A percentile compares a stretch with the other conserved stretches of the same genome.
Evolutionary conservation across 805 yeast genomes (phyloP).

Genomic region (Komagataella pseudopastoris): DNA sequence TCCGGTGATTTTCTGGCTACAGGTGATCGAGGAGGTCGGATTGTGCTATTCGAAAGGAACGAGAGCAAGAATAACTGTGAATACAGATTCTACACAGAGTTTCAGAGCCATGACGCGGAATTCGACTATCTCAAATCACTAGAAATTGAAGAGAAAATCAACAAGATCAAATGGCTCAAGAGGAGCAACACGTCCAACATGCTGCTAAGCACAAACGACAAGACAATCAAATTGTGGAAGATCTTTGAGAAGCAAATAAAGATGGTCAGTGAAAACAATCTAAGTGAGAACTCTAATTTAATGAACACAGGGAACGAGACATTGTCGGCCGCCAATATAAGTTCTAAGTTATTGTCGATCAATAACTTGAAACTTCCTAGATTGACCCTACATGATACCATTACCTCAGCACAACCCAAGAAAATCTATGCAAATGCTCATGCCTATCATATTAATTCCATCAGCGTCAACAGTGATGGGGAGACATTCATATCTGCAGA

Average conservation of each 20-base stretch:
- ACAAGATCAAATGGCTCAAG: constrained; percentile 92
- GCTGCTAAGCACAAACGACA: constrained; percentile 85
- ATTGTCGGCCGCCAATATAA: background rate
- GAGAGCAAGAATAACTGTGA: constrained; percentile 70
- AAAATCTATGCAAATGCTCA: constrained; percentile 90
- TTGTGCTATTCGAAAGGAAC: constrained; percentile 87
- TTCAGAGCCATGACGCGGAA: constrained; percentile 97
- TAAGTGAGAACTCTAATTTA: constrained; percentile 27
- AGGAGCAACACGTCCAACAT: constrained; percentile 85
- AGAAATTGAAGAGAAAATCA: constrained; percentile 96
- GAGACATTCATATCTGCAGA: constrained; percentile 91
- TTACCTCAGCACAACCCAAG: constrained; percentile 90
- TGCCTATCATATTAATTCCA: constrained; percentile 94
- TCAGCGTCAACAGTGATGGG: constrained; percentile 87
- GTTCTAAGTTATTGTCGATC: constrained; percentile 14
- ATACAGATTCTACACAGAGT: constrained; percentile 90
- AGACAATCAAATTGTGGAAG: constrained; percentile 98
- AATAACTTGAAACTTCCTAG: constrained; percentile 65
- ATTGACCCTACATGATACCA: constrained; percentile 85
- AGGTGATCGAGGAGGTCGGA: constrained; percentile 98
- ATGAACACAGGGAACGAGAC: constrained; percentile 4
- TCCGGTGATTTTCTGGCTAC: constrained; percentile 94
- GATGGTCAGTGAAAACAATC: constrained; percentile 84
- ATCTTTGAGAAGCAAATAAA: constrained; percentile 83
- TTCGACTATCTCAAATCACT: constrained; percentile 91